phyloP scores from a whole-genome alignment of 2,329 filamentous ascomycete genomes.

The Trichophyton benhamiae region DNA sequence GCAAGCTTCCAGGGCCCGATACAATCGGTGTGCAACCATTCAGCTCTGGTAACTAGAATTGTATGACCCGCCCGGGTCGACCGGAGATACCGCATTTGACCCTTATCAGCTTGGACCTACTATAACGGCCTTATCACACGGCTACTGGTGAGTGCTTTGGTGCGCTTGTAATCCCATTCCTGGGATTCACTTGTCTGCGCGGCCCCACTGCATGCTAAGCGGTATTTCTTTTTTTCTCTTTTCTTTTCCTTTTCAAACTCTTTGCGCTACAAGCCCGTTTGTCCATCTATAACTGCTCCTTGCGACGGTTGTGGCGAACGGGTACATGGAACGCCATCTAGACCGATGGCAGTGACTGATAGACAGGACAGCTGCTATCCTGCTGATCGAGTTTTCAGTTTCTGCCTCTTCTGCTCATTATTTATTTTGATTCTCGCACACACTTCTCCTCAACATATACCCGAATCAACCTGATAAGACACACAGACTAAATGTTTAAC shows the following conservation, averaged over 20 bases:
- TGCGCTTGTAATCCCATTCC: not conserved
- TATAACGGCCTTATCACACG: not conserved
- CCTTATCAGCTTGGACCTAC: not conserved
- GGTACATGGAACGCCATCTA: slow-evolving; percentile 2
- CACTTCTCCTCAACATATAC: not conserved
- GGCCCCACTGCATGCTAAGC: not conserved
- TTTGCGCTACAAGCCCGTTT: not conserved
- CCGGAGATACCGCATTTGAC: not conserved
- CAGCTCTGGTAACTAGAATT: too few species aligned
- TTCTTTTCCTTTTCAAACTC: not conserved
- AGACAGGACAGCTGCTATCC: not conserved
- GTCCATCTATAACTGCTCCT: not conserved
- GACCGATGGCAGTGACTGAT: not conserved
- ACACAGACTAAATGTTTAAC: too few species aligned
- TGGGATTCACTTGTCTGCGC: not conserved
- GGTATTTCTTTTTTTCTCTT: not conserved
- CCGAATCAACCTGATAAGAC: not conserved
- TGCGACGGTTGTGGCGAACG: not conserved
- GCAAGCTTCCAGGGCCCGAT: not conserved
- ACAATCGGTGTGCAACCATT: not conserved
- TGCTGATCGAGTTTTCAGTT: not conserved
- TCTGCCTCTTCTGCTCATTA: not conserved
- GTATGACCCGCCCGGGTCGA: not conserved
- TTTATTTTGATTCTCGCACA: not conserved
- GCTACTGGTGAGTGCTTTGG: not conserved